Percentiles rank a stretch among this genome's conserved stretches.
Evolutionary conservation across 495 filamentous ascomycete species (phyloP).

Genomic region (Astrocystis sublimbata): DNA sequence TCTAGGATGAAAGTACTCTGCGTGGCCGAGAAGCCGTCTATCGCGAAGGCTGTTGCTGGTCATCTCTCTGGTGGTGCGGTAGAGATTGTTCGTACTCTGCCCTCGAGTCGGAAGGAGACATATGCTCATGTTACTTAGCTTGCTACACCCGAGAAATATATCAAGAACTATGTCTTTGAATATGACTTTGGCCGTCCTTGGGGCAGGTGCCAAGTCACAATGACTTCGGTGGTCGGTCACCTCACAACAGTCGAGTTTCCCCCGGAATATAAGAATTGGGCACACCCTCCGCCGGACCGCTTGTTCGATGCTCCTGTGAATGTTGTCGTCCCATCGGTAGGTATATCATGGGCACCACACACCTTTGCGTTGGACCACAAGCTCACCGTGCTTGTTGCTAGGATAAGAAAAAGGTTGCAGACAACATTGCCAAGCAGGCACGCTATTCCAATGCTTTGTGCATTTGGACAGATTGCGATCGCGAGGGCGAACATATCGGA

Average conservation of each 20-base stretch:
- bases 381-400: constrained; percentile 36
- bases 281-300: constrained; percentile 71
- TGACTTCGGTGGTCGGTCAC: constrained; percentile 92
- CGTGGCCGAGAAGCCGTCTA: constrained; percentile 96
- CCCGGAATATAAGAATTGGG: constrained; percentile 70
- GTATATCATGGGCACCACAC: background rate
- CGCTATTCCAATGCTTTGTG: constrained; percentile 68
- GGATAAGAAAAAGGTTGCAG: constrained; percentile 78
- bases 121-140: constrained; percentile 30
- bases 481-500: constrained; percentile 96
- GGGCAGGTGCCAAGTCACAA: constrained; percentile 80
- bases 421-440: constrained; percentile 81
- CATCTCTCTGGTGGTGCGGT: constrained; percentile 79
- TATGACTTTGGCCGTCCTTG: constrained; percentile 82
- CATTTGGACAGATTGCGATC: constrained; percentile 99
- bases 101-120: background rate
- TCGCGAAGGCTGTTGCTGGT: constrained; percentile 87
- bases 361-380: background rate
- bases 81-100: constrained; percentile 60
- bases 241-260: constrained; percentile 74
- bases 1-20: constrained; percentile 69
- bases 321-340: constrained; percentile 63
- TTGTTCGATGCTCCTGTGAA: constrained; percentile 83
- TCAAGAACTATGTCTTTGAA: constrained; percentile 92
- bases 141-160: constrained; percentile 66